Evolutionary conservation across 225 moss, liverwort and hornwort species (phyloP).

Genomic region (Ulota crispa): DNA sequence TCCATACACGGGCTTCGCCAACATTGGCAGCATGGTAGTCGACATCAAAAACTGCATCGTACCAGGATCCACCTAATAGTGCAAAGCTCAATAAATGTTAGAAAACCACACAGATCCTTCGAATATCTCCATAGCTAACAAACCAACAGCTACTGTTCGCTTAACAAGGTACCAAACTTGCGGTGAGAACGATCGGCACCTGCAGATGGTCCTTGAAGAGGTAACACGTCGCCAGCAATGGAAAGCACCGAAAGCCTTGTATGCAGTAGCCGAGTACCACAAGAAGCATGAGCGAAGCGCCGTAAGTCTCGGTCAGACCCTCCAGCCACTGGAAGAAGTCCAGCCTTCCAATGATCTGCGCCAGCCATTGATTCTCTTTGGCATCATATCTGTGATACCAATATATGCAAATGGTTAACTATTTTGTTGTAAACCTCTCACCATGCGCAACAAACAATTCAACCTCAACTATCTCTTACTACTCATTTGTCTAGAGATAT

Average conservation of each 20-base stretch:
- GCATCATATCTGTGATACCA: not conserved
- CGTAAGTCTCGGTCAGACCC: constrained; percentile 60
- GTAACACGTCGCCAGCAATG: constrained; percentile 78
- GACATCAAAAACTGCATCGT: constrained; percentile 86
- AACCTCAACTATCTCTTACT: not conserved
- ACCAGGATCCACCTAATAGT: constrained; percentile 65
- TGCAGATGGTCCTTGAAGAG: constrained; percentile 77
- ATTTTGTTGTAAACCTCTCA: not conserved
- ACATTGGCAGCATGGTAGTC: constrained; percentile 81
- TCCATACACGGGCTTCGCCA: constrained; percentile 81
- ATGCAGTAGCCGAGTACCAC: constrained; percentile 71
- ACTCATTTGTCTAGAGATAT: too few relatives aligned
- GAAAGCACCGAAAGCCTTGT: constrained; percentile 90
- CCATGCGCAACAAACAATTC: not conserved
- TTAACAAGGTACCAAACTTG: not conserved
- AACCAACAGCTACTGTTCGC: not conserved
- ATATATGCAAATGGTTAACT: not conserved
- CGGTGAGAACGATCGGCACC: constrained; percentile 9
- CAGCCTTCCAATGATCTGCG: not conserved
- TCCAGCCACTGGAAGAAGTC: constrained; percentile 53
- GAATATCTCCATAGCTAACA: not conserved
- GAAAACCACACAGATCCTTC: not conserved
- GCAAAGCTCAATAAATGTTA: constrained; percentile 5
- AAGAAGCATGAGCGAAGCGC: constrained; percentile 63
- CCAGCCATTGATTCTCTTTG: not conserved